Evolutionary conservation across 257 asterid genomes (phyloP), one percentile per base, ranked within the genome.

Genomic region (Leptodermis oblonga): DNA sequence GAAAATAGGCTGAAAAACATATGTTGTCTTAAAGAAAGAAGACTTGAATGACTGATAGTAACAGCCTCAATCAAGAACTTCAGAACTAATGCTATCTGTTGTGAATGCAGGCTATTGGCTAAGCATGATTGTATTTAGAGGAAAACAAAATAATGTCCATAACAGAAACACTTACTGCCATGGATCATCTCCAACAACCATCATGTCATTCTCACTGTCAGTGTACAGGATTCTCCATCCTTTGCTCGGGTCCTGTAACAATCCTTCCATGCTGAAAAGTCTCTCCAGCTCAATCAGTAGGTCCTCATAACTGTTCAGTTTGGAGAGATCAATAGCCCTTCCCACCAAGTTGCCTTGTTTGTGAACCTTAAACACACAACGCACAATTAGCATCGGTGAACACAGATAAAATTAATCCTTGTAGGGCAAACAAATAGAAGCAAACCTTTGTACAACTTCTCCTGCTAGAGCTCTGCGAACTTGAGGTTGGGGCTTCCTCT

Each of bases 181-280:
- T 9, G 98, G 98, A 80, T 92, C 98, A 51, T 92, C 98, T 17
- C 98, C 98, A 20, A 88, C 98, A 23, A 92, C 97, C 98, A 92
- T 90, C 97, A 88, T 88, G 81, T 92, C 98, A 63, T 86, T 92
- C 75, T 92, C 98, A 66, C 97, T 88, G 79, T 92, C 99, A 0
- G 97, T 90, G 20, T 93, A 93, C 84, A 93, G 74, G 67, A 93
- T 80, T 51, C 91, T 88, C 99, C 99, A 93, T 51, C 97, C 99
- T 41, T 87, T 79, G 65, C 84, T 80, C 5, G 92, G 95, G 77
- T 90, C 88, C 45, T 73, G 82, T 84, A 93, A 67, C 68, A 93
- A 87, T 59, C 92, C 95, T 70, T 93, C 96, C 99, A 93, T 90
- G 87, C 78, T 74, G 68, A 93, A 93, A 62, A 93, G 80, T 82